Evolutionary conservation across 345 rosid genomes (phyloP).

Genomic region (Linum lewisii): DNA sequence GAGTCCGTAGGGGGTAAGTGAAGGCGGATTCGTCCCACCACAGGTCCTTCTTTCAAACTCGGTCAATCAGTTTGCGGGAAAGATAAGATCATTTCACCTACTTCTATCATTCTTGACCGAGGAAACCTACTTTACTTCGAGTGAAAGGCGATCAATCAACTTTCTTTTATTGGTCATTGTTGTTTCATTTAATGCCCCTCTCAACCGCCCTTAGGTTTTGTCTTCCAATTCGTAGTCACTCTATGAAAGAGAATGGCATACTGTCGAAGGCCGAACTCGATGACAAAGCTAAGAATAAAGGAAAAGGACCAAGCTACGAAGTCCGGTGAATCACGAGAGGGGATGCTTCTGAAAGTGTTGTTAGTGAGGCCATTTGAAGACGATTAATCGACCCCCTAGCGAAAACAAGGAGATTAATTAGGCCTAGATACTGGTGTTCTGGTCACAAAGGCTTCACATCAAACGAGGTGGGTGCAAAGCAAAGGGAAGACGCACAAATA

Average conservation of each 20-base stretch:
- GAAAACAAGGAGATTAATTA: no score
- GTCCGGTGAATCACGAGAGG: background rate
- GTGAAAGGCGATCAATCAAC: background rate
- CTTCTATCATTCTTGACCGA: background rate
- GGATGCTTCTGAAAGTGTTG: background rate
- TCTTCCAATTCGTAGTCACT: background rate
- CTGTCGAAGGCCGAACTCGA: background rate
- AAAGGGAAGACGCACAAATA: no score
- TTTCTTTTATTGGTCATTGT: background rate
- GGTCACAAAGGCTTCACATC: no score
- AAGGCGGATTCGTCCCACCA: background rate
- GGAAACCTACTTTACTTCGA: background rate
- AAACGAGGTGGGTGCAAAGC: no score
- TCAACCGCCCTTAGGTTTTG: background rate
- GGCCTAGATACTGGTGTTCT: no score
- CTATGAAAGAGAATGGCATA: slow-evolving; percentile 1
- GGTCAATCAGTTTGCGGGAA: background rate
- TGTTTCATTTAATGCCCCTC: background rate
- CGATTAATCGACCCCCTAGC: no score
- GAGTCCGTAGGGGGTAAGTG: background rate
- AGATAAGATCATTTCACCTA: background rate
- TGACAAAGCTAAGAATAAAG: background rate
- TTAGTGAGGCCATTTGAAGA: no score
- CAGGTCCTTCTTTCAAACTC: background rate
- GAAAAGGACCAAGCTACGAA: background rate